phyloP scores from a whole-genome alignment of 768 basidiomycete species.

The Leucosporidium creatinivorum region DNA sequence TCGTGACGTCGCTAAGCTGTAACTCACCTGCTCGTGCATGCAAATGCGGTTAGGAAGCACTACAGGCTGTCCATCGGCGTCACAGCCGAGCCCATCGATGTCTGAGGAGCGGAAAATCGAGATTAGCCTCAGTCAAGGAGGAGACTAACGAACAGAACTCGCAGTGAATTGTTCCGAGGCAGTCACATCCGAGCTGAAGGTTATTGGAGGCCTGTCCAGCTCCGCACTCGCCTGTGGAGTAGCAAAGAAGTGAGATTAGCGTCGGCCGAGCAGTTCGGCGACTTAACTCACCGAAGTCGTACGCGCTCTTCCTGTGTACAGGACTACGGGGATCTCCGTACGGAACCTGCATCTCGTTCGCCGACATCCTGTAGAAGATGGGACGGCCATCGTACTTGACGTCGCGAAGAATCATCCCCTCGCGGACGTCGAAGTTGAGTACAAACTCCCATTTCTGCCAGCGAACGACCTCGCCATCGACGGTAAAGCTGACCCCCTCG shows the following conservation, averaged over 20 bases:
- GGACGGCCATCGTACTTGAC: slow-evolving; percentile 36
- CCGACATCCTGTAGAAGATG: slow-evolving; percentile 35
- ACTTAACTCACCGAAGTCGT: slow-evolving; percentile 32
- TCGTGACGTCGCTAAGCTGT: not conserved
- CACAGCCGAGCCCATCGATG: slow-evolving; percentile 30
- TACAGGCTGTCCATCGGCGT: slow-evolving; percentile 19
- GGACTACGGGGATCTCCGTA: slow-evolving; percentile 30
- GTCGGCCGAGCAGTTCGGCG: not conserved
- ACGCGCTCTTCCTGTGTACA: slow-evolving; percentile 38
- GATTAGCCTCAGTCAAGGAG: too few relatives aligned
- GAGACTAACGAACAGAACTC: too few relatives aligned
- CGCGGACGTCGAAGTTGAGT: slow-evolving; percentile 28
- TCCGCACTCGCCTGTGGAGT: slow-evolving; percentile 25
- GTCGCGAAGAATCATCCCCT: slow-evolving; percentile 36
- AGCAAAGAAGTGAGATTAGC: not conserved
- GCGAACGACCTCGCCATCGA: slow-evolving; percentile 12
- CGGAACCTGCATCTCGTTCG: slow-evolving; percentile 37
- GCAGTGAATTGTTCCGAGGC: slow-evolving; percentile 20
- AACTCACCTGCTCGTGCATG: slow-evolving; percentile 29
- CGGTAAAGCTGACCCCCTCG: slow-evolving; percentile 13
- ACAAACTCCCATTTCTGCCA: slow-evolving; percentile 34
- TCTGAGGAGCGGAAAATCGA: slow-evolving; percentile 25
- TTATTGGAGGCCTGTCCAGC: slow-evolving; percentile 35
- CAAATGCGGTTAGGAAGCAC: slow-evolving; percentile 36
- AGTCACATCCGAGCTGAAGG: slow-evolving; percentile 37